Evolutionary conservation across 768 basidiomycete genomes (phyloP), one percentile per base, ranked within the genome.

Genomic region (Naematelia aurantialba): DNA sequence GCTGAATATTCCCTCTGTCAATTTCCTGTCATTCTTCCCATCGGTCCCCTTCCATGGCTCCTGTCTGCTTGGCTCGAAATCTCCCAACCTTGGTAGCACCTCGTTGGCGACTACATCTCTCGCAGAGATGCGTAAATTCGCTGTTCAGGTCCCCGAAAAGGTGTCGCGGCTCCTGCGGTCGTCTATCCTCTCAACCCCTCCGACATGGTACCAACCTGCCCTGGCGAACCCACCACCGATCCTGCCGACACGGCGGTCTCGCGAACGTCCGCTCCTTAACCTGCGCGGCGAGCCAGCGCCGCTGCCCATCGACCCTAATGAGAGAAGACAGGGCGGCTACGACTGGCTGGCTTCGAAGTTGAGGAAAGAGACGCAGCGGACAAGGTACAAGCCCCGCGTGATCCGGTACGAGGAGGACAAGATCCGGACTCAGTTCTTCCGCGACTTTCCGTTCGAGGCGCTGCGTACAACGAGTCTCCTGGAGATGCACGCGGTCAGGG

Each of bases 371-470:
- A 56, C 56, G 51, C 26, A 69, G 60, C 10, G 61, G 57, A 34
- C 67, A 70, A 47, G 70, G 68, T 39, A 39, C 34, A 39, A 39
- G 25, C 86, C 88, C 0, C 60, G 83, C 48, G 82, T 83, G 11
- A 82, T 98, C 52, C 80, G 81, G 55, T 96, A 92, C 73, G 59
- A 88, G 42, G 91, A 94, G 73, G 96, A 99, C 76, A 81, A 83
- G 61, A 80, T 98, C 58, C 85, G 96, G 31, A 81, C 85, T 55
- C 89, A 89, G 75, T 98, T 99, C 81, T 98, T 93, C 81, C 81
- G 81, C 44, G 96, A 99, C 79, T 93, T 96, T 75, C 92, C 96
- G 5, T 96, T 96, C 72, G 93, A 99, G 79, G 87, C 91, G 1
- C 89, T 93, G 78, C 82, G 93, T 45, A 85, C 91, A 1, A 81